Conservation (phyloP, 2,329 filamentous ascomycete species). For the Penicillium sp. region DNA sequence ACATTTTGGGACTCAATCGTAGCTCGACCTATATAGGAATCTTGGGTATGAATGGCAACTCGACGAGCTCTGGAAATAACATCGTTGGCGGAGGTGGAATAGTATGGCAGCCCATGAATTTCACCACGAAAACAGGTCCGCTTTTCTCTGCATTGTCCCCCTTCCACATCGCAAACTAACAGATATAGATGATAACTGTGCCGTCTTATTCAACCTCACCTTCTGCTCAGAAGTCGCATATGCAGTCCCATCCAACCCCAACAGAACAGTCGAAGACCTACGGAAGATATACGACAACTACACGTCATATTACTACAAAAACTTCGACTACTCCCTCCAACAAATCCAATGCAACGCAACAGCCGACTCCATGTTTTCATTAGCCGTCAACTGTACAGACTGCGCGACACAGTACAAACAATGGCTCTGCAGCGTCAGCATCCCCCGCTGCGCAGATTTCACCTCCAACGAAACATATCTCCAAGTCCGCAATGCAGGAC, state of each 20-base stretch:
- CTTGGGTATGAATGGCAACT: conserved; percentile 63
- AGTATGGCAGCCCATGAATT: conserved; percentile 71
- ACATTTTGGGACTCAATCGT: conserved; percentile 71
- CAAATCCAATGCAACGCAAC: conserved; percentile 84
- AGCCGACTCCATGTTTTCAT: conserved; percentile 73
- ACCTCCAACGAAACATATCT: conserved; percentile 57
- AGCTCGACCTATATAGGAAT: conserved; percentile 73
- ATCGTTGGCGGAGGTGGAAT: conserved; percentile 71
- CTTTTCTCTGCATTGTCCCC: too few relatives aligned
- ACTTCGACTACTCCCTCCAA: conserved; percentile 78
- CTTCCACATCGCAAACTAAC: conserved; percentile 22
- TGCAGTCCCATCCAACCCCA: conserved; percentile 80
- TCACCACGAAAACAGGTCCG: conserved; percentile 74
- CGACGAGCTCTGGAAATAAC: conserved; percentile 41
- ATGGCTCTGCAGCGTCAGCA: conserved; percentile 92
- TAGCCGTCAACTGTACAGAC: conserved; percentile 72
- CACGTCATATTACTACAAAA: conserved; percentile 67
- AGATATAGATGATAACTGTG: conserved; percentile 71
- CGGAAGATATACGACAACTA: conserved; percentile 75
- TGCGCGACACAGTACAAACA: conserved; percentile 82
- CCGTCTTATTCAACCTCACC: conserved; percentile 78
- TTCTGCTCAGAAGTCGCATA: conserved; percentile 91
- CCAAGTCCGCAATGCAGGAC: conserved; percentile 69
- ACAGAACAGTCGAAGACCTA: conserved; percentile 62
- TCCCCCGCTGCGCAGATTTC: conserved; percentile 90